Conservation (phyloP, 2,329 filamentous ascomycete genomes). For the Fusarium humuli region DNA sequence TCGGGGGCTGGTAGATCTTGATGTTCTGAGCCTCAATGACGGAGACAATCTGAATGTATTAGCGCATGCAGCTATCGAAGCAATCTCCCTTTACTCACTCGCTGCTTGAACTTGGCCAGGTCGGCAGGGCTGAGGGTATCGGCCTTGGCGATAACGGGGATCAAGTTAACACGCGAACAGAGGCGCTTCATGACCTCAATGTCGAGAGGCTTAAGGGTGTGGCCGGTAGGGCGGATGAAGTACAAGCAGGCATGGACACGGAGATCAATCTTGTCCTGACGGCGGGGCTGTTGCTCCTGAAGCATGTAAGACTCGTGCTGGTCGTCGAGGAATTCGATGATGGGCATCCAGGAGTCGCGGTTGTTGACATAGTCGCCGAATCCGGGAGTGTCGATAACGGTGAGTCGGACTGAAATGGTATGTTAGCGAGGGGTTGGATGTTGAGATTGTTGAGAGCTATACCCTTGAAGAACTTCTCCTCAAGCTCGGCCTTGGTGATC, state of each 20-base stretch:
- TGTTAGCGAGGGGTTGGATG: conserved; percentile 35
- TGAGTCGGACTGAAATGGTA: conserved; percentile 81
- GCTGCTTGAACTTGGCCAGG: conserved; percentile 92
- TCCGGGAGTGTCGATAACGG: conserved; percentile 98
- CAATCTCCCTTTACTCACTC: conserved; percentile 69
- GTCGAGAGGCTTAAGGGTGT: conserved; percentile 97
- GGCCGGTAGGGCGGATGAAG: conserved; percentile 98
- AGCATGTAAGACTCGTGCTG: conserved; percentile 99
- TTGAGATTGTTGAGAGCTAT: conserved; percentile 40
- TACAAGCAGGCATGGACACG: conserved; percentile 98
- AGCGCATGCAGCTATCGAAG: not conserved
- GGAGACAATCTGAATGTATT: conserved; percentile 78
- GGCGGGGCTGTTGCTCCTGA: conserved; percentile 98
- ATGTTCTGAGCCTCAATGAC: conserved; percentile 99
- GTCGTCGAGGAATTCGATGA: conserved; percentile 99
- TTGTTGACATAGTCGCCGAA: conserved; percentile 99
- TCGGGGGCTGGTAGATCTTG: conserved; percentile 98
- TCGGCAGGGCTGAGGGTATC: conserved; percentile 96
- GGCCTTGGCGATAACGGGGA: conserved; percentile 98
- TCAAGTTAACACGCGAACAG: conserved; percentile 97
- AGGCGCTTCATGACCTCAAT: conserved; percentile 99
- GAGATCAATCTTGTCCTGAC: conserved; percentile 98
- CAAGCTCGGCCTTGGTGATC: conserved; percentile 99
- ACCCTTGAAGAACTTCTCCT: conserved; percentile 99
- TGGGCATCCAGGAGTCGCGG: conserved; percentile 99